Conservation (phyloP, 2,329 filamentous ascomycete species). For the Knufia petricola region DNA sequence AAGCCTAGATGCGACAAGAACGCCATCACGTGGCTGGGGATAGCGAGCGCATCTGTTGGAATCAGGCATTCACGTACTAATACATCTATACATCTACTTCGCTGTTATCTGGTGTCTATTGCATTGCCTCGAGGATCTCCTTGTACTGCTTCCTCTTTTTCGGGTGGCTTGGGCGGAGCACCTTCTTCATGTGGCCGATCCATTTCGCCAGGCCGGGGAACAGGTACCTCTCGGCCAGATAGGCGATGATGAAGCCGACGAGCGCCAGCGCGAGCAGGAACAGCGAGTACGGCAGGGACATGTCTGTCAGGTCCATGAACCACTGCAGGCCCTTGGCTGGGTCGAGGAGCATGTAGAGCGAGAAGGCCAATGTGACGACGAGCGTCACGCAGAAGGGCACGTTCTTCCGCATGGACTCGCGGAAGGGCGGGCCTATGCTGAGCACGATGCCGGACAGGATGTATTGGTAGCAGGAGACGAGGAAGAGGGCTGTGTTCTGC, state of each 20-base stretch:
- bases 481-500: constrained; percentile 83
- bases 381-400: constrained; percentile 80
- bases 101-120: constrained; percentile 24
- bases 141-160: constrained; percentile 90
- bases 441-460: constrained; percentile 82
- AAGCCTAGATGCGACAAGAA: too few relatives aligned
- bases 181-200: constrained; percentile 53
- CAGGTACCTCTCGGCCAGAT: constrained; percentile 60
- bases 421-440: constrained; percentile 83
- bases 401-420: constrained; percentile 70
- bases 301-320: constrained; percentile 76
- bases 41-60: too few relatives aligned
- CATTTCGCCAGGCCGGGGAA: constrained; percentile 59
- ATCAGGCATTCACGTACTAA: too few relatives aligned
- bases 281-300: constrained; percentile 62
- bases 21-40: too few relatives aligned
- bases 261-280: constrained; percentile 63
- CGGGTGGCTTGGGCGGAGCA: constrained; percentile 45
- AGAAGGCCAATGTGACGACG: constrained; percentile 54
- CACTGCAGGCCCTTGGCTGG: constrained; percentile 59
- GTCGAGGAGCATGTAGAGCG: constrained; percentile 69
- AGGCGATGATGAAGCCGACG: constrained; percentile 59
- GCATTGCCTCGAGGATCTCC: constrained; percentile 60
- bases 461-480: constrained; percentile 89
- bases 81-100: neutral